A percentile compares a stretch with the other conserved stretches of the same genome.
Conservation (phyloP, 2,329 filamentous ascomycete genomes). For the Talaromyces verruculosus region DNA sequence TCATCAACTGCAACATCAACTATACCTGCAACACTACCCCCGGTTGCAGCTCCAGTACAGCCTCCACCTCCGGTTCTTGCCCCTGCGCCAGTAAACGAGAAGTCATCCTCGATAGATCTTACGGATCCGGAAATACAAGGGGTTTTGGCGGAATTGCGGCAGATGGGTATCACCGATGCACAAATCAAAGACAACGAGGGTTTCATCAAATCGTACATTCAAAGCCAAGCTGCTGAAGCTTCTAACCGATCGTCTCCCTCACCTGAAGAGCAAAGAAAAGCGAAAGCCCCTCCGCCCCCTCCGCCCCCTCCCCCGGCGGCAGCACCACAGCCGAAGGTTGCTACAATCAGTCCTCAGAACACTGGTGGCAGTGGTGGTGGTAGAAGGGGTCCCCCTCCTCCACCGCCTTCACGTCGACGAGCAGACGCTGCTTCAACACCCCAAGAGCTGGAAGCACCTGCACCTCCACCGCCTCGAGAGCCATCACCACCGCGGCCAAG, state of each 20-base stretch:
- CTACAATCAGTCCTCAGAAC: slow-evolving; percentile 59
- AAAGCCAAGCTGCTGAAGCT: slow-evolving; percentile 57
- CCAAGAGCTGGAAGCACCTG: slow-evolving; percentile 56
- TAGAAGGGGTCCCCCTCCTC: slow-evolving; percentile 61
- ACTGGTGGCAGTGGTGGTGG: slow-evolving; percentile 54
- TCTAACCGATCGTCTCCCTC: slow-evolving; percentile 42
- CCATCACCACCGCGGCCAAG: slow-evolving; percentile 68
- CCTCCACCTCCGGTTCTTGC: slow-evolving; percentile 28
- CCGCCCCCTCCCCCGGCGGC: slow-evolving; percentile 62
- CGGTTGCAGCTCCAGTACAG: slow-evolving; percentile 31
- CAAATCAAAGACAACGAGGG: slow-evolving; percentile 66
- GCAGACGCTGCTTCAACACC: slow-evolving; percentile 44
- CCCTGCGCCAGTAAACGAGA: slow-evolving; percentile 34
- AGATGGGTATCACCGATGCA: slow-evolving; percentile 68
- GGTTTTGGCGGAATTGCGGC: slow-evolving; percentile 60
- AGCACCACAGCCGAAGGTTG: slow-evolving; percentile 43
- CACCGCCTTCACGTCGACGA: slow-evolving; percentile 50
- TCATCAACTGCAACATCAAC: slow-evolving; percentile 16
- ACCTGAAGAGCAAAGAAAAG: slow-evolving; percentile 48
- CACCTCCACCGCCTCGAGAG: slow-evolving; percentile 63
- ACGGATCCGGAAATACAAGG: slow-evolving; percentile 63
- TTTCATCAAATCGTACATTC: slow-evolving; percentile 67
- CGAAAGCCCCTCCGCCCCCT: slow-evolving; percentile 62
- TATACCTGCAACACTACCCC: slow-evolving; percentile 26
- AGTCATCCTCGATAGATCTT: slow-evolving; percentile 56